Percentiles rank a stretch among this genome's conserved stretches.
These are phyloP conservation scores for Trichoderma arundinaceum DNA, from an alignment of 2,329 filamentous ascomycete species.

Conservation along the genomic window DNA sequence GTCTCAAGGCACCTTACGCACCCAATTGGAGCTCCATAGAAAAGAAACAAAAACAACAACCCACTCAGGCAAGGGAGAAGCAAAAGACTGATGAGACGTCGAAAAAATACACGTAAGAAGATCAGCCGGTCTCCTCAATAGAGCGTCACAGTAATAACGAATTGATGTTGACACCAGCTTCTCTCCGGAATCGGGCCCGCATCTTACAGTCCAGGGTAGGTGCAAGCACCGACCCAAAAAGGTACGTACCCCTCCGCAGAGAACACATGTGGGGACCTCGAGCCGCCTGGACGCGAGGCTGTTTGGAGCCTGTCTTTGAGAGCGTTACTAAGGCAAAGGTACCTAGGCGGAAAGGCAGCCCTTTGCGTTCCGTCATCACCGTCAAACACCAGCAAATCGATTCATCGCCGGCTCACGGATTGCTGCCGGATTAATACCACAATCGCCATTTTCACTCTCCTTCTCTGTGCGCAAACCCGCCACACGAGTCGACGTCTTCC, in stretches of 20 bases:
- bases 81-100: background rate
- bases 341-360: no score
- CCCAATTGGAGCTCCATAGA: background rate
- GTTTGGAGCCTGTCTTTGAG: slow-evolving; percentile 38
- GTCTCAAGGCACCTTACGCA: background rate
- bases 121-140: background rate
- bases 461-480: no score
- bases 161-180: slow-evolving; percentile 11
- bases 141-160: background rate
- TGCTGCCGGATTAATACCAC: no score
- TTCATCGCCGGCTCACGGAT: no score
- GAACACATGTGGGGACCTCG: background rate
- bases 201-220: background rate
- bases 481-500: no score
- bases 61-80: background rate
- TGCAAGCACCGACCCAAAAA: slow-evolving; percentile 1
- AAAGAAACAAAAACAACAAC: background rate
- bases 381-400: background rate
- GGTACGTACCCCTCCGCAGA: slow-evolving; percentile 35
- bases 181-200: slow-evolving; percentile 35
- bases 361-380: slow-evolving; percentile 3
- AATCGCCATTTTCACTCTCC: no score
- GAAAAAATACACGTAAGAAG: background rate
- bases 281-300: slow-evolving; percentile 38
- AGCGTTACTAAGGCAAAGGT: no score